A percentile compares a stretch with the other conserved stretches of the same genome.
Conservation (phyloP, 768 basidiomycete genomes). For the Phlegmacium glaucopus region DNA sequence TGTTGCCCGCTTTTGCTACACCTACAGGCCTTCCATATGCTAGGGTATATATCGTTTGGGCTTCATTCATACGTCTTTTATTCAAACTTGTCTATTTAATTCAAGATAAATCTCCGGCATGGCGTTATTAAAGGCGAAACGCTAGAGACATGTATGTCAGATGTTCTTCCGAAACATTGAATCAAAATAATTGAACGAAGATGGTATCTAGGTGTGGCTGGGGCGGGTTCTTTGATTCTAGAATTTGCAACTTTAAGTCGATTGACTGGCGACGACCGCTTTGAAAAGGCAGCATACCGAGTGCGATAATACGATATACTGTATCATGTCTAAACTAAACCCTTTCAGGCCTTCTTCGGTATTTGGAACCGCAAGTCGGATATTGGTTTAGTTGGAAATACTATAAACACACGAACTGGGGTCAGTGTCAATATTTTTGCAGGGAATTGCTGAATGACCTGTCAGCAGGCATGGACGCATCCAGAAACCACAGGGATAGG, state of each 20-base stretch:
- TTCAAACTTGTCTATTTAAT: conserved; percentile 2
- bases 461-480: conserved; percentile 60
- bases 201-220: conserved; percentile 67
- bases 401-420: conserved; percentile 78
- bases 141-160: conserved; percentile 74
- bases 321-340: background rate
- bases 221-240: conserved; percentile 87
- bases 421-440: conserved; percentile 38
- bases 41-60: conserved; percentile 47
- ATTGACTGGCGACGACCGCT: conserved; percentile 84
- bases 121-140: conserved; percentile 78
- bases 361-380: conserved; percentile 90
- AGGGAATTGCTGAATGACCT: background rate
- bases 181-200: background rate
- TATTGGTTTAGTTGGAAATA: conserved; percentile 86
- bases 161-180: background rate
- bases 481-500: conserved; percentile 83
- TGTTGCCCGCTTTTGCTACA: conserved; percentile 90
- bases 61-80: conserved; percentile 5
- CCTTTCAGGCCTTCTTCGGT: conserved; percentile 72
- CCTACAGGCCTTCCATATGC: conserved; percentile 92
- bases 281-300: conserved; percentile 84
- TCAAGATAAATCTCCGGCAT: conserved; percentile 77
- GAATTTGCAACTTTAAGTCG: conserved; percentile 94
- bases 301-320: conserved; percentile 15